phyloP scores from a whole-genome alignment of 805 yeast genomes.

The Pichia thaimueangensis region DNA sequence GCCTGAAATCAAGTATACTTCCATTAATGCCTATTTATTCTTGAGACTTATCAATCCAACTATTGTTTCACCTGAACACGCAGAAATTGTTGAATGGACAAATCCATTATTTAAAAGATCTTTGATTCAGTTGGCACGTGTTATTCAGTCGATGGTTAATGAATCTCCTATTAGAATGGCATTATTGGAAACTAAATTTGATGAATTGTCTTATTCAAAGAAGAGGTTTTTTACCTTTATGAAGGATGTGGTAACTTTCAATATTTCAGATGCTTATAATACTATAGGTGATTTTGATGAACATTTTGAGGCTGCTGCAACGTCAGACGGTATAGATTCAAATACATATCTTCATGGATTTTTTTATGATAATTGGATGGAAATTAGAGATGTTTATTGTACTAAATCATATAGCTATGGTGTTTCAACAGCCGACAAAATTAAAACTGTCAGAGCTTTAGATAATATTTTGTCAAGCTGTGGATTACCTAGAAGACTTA shows the following conservation, averaged over 20 bases:
- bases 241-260: constrained; percentile 23
- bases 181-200: constrained; percentile 32
- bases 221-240: constrained; percentile 36
- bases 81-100: constrained; percentile 17
- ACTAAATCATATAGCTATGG: constrained; percentile 13
- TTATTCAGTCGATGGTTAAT: constrained; percentile 81
- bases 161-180: constrained; percentile 72
- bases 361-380: constrained; percentile 43
- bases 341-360: constrained; percentile 37
- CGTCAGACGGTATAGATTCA: neutral
- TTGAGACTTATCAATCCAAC: constrained; percentile 83
- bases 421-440: constrained; percentile 15
- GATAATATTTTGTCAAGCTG: constrained; percentile 42
- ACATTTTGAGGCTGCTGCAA: too few relatives aligned
- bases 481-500: constrained; percentile 55
- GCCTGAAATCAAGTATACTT: constrained; percentile 58
- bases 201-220: constrained; percentile 36
- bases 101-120: constrained; percentile 44
- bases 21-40: constrained; percentile 84
- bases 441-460: constrained; percentile 32
- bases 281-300: constrained; percentile 3
- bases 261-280: constrained; percentile 10
- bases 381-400: constrained; percentile 21
- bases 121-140: constrained; percentile 72
- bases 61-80: constrained; percentile 76